Percentiles rank a stretch among this genome's conserved stretches.
These are phyloP conservation scores for Acanthamoeba sp. DNA, from an alignment of 208 protist genomes.

Conservation along the genomic window DNA sequence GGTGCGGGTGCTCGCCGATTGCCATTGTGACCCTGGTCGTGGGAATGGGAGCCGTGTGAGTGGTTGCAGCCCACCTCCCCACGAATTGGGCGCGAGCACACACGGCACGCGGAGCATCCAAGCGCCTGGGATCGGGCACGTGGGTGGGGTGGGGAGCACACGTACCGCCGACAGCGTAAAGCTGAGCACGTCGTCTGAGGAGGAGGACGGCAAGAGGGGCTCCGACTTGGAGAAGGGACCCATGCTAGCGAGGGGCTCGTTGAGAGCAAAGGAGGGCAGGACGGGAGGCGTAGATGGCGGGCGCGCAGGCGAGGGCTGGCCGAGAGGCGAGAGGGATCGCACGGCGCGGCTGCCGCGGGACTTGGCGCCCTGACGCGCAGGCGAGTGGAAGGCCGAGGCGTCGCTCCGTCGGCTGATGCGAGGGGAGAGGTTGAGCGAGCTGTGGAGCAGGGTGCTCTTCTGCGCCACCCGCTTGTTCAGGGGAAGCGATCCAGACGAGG, in stretches of 20 bases:
- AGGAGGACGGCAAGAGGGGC: not conserved
- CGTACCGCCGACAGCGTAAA: not conserved
- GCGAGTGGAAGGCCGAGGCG: conserved; percentile 10
- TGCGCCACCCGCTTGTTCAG: not conserved
- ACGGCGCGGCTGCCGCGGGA: not conserved
- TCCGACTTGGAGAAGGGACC: not conserved
- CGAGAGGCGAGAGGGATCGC: not conserved
- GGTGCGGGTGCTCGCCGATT: too few relatives aligned
- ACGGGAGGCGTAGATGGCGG: not conserved
- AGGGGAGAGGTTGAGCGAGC: not conserved
- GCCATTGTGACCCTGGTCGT: too few relatives aligned
- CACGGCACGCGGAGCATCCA: too few relatives aligned
- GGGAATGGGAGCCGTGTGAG: too few relatives aligned
- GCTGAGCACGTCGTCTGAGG: too few relatives aligned
- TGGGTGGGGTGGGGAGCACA: too few relatives aligned
- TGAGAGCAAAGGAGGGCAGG: not conserved
- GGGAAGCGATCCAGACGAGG: not conserved
- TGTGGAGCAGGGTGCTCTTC: not conserved
- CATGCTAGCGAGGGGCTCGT: not conserved
- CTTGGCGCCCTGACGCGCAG: not conserved
- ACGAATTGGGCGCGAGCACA: too few relatives aligned
- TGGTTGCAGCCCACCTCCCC: too few relatives aligned
- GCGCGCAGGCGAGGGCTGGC: not conserved
- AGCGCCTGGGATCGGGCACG: too few relatives aligned
- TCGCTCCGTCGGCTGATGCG: conserved; percentile 5